Conservation (phyloP, 2,329 filamentous ascomycete genomes). For the Cladobotryum mycophilum region DNA sequence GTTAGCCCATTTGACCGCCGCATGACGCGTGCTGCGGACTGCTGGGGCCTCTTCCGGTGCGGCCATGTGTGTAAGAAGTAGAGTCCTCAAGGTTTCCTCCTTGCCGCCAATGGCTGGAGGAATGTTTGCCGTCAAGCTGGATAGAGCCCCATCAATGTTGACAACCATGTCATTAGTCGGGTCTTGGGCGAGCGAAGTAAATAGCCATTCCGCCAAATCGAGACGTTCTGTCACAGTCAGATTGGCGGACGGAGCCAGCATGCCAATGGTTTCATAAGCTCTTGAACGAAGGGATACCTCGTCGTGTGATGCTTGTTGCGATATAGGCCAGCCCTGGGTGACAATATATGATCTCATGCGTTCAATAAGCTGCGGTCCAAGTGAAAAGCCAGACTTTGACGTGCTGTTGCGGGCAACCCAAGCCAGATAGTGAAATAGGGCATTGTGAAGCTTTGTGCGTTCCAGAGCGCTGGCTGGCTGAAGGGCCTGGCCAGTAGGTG, state of each 20-base stretch:
- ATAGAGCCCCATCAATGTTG: conserved; percentile 84
- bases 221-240: conserved; percentile 49
- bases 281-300: conserved; percentile 65
- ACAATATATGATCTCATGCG: conserved; percentile 69
- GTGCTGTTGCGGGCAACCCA: conserved; percentile 76
- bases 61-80: conserved; percentile 65
- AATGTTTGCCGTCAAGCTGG: conserved; percentile 56
- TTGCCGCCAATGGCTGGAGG: conserved; percentile 25
- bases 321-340: conserved; percentile 74
- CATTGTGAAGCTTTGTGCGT: conserved; percentile 69
- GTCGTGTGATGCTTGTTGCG: conserved; percentile 51
- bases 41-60: conserved; percentile 42
- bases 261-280: conserved; percentile 86
- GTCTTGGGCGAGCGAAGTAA: conserved; percentile 76
- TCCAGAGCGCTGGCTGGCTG: conserved; percentile 57
- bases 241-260: conserved; percentile 62
- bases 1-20: conserved; percentile 84
- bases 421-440: conserved; percentile 79
- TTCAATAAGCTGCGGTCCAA: conserved; percentile 63
- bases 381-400: conserved; percentile 49
- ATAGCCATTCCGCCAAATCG: conserved; percentile 65
- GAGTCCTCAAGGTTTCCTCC: conserved; percentile 32
- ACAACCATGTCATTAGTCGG: conserved; percentile 68
- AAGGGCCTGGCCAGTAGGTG: conserved; percentile 15
- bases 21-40: conserved; percentile 71